phyloP scores from a whole-genome alignment of 1,284 basidiomycete species.

The Quambalaria eucalypti region DNA sequence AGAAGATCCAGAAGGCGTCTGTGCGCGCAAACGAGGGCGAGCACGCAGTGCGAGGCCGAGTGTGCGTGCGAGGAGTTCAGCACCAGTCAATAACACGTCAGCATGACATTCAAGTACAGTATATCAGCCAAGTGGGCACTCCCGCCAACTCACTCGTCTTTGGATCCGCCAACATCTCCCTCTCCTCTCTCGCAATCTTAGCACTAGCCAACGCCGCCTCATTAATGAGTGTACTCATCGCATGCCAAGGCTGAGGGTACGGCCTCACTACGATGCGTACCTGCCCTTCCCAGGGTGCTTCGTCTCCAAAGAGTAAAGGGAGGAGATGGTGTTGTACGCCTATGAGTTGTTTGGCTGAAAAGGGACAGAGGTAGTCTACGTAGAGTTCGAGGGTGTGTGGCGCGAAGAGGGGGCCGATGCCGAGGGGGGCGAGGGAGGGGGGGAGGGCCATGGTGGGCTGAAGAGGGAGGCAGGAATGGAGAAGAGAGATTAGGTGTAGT shows the following conservation, averaged over 20 bases:
- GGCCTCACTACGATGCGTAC: conserved; percentile 69
- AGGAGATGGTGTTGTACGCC: conserved; percentile 48
- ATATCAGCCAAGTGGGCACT: not conserved
- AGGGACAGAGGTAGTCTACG: conserved; percentile 77
- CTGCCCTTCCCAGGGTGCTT: conserved; percentile 58
- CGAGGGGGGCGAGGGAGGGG: conserved; percentile 63
- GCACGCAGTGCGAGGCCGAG: too few species aligned
- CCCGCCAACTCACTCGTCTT: conserved; percentile 5
- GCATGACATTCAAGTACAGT: too few species aligned
- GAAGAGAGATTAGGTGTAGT: not conserved
- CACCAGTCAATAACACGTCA: too few species aligned
- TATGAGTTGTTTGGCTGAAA: conserved; percentile 50
- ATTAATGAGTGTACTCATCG: conserved; percentile 56
- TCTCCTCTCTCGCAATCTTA: conserved; percentile 51
- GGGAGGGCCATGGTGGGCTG: conserved; percentile 64
- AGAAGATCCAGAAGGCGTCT: conserved; percentile 38
- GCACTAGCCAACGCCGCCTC: conserved; percentile 69
- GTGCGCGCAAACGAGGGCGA: not conserved
- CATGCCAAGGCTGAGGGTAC: conserved; percentile 61
- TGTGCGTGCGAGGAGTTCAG: too few species aligned
- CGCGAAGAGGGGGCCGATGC: conserved; percentile 61
- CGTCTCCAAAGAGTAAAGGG: conserved; percentile 36
- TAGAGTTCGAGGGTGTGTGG: conserved; percentile 79
- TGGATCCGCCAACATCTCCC: conserved; percentile 7
- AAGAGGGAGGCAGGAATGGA: not conserved